Base-by-base conservation (phyloP, 306 rosid genomes). In the Chamaecrista fasciculata region DNA sequence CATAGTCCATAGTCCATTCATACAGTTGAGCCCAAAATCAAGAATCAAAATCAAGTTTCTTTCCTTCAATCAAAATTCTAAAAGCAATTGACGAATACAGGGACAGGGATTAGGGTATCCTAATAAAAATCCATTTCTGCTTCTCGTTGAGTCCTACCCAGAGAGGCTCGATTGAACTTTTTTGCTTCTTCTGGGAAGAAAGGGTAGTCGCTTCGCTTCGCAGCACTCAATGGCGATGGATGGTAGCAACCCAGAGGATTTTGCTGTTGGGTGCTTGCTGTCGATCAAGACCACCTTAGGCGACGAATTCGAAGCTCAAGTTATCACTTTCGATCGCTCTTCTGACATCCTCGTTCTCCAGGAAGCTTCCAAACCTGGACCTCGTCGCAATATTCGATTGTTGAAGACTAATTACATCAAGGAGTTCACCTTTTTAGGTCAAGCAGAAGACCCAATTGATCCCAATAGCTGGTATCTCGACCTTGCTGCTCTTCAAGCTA, bases 271-370 rank as follows among this genome's bases (percentile, higher is more conserved):
- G 19, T 79, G 85, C 69, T 40, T 81, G 73, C 78, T 88, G 79
- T 81, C 85, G 69, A 78, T 88, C 77, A 88, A 79, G 76, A 87
- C 99, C 58, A 85, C 92, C 11, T 69, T 95, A 47, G 91, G 97
- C 29, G 99, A 91, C 59, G 93, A 91, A 70, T 91, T 95, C 29
- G 86, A 87, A 64, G 97, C 85, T 21, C 97, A 95, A 56, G 88
- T 95, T 74, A 77, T 95, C 61, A 76, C 97, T 80, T 95, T 82
- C 53, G 97, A 95, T 75, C 95, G 97, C 62, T 69, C 71, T 68
- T 87, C 97, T 57, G 89, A 89, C 86, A 87, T 87, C 78, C 95
- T 95, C 61, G 84, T 87, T 52, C 92, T 95, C 73, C 99, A 91
- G 67, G 96, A 95, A 76, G 83, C 87, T 69, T 79, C 73, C 48